Evolutionary conservation across 345 rosid genomes (phyloP), one percentile per base, ranked within the genome.

Genomic region (Melaleuca quinquenervia): DNA sequence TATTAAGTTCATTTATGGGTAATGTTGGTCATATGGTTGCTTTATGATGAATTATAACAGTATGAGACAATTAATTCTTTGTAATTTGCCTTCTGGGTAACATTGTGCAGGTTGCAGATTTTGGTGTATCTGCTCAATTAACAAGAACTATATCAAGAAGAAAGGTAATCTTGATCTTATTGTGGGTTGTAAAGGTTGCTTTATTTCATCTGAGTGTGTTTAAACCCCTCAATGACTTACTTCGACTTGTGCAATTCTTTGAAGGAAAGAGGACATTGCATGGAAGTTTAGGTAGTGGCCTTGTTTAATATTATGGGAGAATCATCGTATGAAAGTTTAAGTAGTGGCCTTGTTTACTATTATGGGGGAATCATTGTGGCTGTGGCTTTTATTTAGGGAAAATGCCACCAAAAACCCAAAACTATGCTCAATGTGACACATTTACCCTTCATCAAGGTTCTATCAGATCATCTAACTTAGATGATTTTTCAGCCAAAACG

Each of bases 41-140:
- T 82, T 85, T 32, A 60, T 27, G 4, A 32, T 84, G 75, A 36
- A 70, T 70, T 18, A 70, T 70, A 36, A 70, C 78, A 8, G 26
- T 41, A 18, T 20, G 48, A 36, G 48, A 36, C 78, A 32, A 70
- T 70, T 36, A 70, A 22, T 36, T 36, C 41, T 41, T 70, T 36
- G 22, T 70, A 36, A 36, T 53, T 49, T 86, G 60, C 50, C 7
- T 29, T 83, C 18, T 83, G 41, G 84, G 60, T 52, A 44, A 55
- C 84, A 36, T 83, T 50, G 58, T 70, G 88, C 94, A 98, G 99
- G 99, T 98, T 89, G 99, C 99, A 41, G 99, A 96, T 91, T 98
- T 98, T 94, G 99, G 99, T 52, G 99, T 98, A 86, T 98, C 99
- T 89, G 99, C 99, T 22, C 99, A 98, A 89, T 91, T 98, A 85